These are phyloP conservation scores for Mollisia scopiformis DNA, from an alignment of 2,329 filamentous ascomycete species.

Conservation along the genomic window DNA sequence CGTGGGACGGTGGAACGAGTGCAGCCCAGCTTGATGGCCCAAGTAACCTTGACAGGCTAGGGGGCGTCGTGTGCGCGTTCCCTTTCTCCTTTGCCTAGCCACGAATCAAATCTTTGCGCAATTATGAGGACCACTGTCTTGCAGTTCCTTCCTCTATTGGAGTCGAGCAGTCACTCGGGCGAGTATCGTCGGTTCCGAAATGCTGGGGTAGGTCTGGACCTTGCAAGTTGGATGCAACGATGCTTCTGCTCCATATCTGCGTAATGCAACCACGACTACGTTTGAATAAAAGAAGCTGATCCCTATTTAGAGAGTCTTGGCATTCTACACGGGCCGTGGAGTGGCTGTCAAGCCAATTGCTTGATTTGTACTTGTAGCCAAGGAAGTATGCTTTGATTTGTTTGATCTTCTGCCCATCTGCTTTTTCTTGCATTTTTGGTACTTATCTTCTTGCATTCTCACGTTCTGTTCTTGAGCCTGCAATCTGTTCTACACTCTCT, in stretches of 20 bases:
- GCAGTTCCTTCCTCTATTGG: too few species aligned
- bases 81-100: too few species aligned
- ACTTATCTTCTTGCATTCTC: background rate
- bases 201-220: background rate
- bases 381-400: background rate
- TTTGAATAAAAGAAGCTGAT: background rate
- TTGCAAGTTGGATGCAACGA: background rate
- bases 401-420: background rate
- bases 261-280: background rate
- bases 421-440: background rate
- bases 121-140: too few species aligned
- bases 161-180: too few species aligned
- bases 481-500: background rate
- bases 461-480: background rate
- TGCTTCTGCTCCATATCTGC: background rate
- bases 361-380: background rate
- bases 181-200: background rate
- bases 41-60: background rate
- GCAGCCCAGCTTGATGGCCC: background rate
- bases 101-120: too few species aligned
- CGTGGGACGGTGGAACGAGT: too few species aligned
- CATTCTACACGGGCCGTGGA: background rate
- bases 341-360: background rate
- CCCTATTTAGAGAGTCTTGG: background rate
- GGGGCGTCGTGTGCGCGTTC: background rate